Percentiles rank a stretch among this genome's conserved stretches.
phyloP scores from a whole-genome alignment of 352 stramenopile species.

The Phytophthora boehmeriae region DNA sequence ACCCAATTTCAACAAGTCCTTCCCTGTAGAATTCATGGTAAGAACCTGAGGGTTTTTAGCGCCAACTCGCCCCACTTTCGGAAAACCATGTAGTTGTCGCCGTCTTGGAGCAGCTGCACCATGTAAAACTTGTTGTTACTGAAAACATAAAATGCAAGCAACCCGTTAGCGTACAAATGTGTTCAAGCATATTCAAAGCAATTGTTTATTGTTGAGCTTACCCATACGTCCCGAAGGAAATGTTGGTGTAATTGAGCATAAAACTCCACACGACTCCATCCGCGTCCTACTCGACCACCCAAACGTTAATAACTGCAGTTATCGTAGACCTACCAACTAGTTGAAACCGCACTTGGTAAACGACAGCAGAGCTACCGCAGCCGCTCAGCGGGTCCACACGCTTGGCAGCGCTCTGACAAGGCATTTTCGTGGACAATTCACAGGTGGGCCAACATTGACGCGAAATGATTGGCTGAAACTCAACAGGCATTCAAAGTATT shows the following conservation, averaged over 20 bases:
- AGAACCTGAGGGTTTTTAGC: slow-evolving; percentile 65
- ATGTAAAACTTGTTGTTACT: slow-evolving; percentile 87
- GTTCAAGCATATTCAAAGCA: background rate
- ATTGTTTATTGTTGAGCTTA: slow-evolving; percentile 8
- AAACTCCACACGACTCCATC: slow-evolving; percentile 42
- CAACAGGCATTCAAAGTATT: too few species aligned
- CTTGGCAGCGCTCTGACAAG: slow-evolving; percentile 14
- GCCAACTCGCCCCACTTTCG: slow-evolving; percentile 76
- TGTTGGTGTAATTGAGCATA: slow-evolving; percentile 61
- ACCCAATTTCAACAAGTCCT: slow-evolving; percentile 7
- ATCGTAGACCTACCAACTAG: too few species aligned
- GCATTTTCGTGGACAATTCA: too few species aligned
- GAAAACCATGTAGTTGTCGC: slow-evolving; percentile 52
- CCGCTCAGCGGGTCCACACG: slow-evolving; percentile 39
- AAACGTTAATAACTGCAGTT: slow-evolving; percentile 3
- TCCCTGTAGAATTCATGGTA: background rate
- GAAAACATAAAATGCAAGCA: slow-evolving; percentile 3
- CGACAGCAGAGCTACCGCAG: slow-evolving; percentile 24
- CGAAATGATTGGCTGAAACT: too few species aligned
- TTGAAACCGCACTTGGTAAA: slow-evolving; percentile 31
- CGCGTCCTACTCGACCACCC: slow-evolving; percentile 24
- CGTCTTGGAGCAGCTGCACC: slow-evolving; percentile 66
- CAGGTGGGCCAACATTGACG: too few species aligned
- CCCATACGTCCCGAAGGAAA: slow-evolving; percentile 56
- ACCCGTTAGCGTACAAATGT: background rate